Evolutionary conservation across 371 early-diverging fungal species (phyloP), one percentile per base, ranked within the genome.

Genomic region (Basidiobolus meristosporus): DNA sequence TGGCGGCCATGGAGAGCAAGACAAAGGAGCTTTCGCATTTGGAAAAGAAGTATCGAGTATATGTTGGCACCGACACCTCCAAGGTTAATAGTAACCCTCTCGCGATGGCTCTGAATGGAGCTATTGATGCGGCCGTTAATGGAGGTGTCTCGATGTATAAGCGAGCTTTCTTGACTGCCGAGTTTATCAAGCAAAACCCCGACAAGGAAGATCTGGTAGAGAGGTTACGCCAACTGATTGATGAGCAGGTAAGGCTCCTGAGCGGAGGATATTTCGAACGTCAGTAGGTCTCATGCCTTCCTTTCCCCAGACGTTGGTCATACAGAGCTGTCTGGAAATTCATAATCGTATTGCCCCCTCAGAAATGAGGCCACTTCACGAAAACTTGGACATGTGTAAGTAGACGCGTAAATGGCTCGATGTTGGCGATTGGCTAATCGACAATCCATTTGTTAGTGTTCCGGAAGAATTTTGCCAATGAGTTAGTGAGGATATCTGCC

Each of bases 91-190:
- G 70, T 26, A 81, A 73, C 41, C 76, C 74, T 2, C 76, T 86
- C 38, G 75, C 80, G 0, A 81, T 86, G 82, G 67, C 77, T 2
- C 48, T 86, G 18, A 82, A 81, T 47, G 83, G 86, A 12, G 75
- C 81, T 7, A 75, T 86, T 0, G 83, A 86, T 63, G 83, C 86
- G 2, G 81, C 83, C 15, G 82, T 86, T 3, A 86, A 86, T 53
- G 86, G 86, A 18, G 86, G 86, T 29, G 63, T 85, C 2, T 66
- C 73, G 16, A 70, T 82, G 59, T 85, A 82, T 44, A 60, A 65
- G 40, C 61, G 60, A 22, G 81, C 83, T 0, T 85, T 85, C 45
- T 52, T 82, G 30, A 57, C 54, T 1, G 44, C 59, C 36, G 57
- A 57, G 19, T 63, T 60, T 38, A 51, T 55, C 46, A 46, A 50